Percentiles rank a stretch among this genome's conserved stretches.
These are phyloP conservation scores for Penicillium sp. DNA, from an alignment of 2,329 filamentous ascomycete genomes.

Conservation along the genomic window DNA sequence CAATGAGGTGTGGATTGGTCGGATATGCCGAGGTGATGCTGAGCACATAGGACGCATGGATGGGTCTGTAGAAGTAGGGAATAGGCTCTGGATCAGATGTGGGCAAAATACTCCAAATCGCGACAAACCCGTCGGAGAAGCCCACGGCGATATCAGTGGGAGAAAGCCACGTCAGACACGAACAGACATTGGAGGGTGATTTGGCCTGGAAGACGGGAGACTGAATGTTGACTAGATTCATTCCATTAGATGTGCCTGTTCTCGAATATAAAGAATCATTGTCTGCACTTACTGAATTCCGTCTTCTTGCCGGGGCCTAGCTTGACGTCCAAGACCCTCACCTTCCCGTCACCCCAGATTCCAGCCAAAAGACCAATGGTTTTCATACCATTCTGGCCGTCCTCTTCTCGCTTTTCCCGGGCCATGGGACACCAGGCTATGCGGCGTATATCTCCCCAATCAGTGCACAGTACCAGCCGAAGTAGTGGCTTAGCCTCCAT, in stretches of 20 bases:
- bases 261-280: not conserved
- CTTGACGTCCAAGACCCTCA: slow-evolving; percentile 59
- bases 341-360: slow-evolving; percentile 61
- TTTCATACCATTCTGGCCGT: slow-evolving; percentile 34
- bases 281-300: slow-evolving; percentile 38
- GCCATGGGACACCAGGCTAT: slow-evolving; percentile 61
- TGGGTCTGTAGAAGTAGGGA: slow-evolving; percentile 43
- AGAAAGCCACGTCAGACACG: slow-evolving; percentile 61
- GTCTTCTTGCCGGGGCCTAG: slow-evolving; percentile 32
- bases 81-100: slow-evolving; percentile 24
- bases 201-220: slow-evolving; percentile 55
- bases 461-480: slow-evolving; percentile 56
- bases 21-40: slow-evolving; percentile 56
- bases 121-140: slow-evolving; percentile 60
- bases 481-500: slow-evolving; percentile 50
- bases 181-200: slow-evolving; percentile 58
- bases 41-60: slow-evolving; percentile 46
- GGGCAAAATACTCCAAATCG: slow-evolving; percentile 54
- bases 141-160: slow-evolving; percentile 58
- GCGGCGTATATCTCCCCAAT: slow-evolving; percentile 60
- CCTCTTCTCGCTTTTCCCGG: slow-evolving; percentile 35
- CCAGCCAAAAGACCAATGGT: slow-evolving; percentile 59
- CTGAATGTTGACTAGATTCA: slow-evolving; percentile 45
- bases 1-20: slow-evolving; percentile 55
- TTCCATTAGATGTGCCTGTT: slow-evolving; percentile 1